phyloP scores from a whole-genome alignment of 192 early-diverging fungal species.

The Umbelopsis ramanniana region DNA sequence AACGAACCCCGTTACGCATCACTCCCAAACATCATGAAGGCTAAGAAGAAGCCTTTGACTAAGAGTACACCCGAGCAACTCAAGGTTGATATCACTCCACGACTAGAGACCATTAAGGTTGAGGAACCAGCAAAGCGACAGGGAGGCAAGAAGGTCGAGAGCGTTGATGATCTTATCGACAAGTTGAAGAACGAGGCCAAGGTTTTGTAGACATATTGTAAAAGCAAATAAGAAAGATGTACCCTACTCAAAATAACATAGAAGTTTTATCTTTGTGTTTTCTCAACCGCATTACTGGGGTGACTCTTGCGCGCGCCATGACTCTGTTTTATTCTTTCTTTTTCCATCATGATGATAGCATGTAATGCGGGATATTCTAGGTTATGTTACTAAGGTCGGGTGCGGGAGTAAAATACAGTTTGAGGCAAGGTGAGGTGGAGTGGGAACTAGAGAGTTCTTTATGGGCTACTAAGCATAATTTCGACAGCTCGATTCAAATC shows the following conservation, averaged over 20 bases:
- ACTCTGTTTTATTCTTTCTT: background rate
- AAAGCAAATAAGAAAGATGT: background rate
- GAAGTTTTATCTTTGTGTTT: background rate
- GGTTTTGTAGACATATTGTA: slow-evolving; percentile 58
- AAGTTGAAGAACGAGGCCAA: slow-evolving; percentile 87
- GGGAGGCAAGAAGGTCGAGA: slow-evolving; percentile 89
- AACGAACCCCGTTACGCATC: slow-evolving; percentile 97
- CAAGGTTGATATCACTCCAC: slow-evolving; percentile 82
- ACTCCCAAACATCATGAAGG: slow-evolving; percentile 98
- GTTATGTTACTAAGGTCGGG: background rate
- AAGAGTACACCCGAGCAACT: slow-evolving; percentile 79
- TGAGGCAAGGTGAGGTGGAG: background rate
- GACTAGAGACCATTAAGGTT: slow-evolving; percentile 88
- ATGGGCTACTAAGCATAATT: slow-evolving; percentile 35
- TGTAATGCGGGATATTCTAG: background rate
- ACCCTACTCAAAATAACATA: background rate
- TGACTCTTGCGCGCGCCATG: background rate
- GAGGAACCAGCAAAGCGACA: slow-evolving; percentile 91
- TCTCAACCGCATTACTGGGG: background rate
- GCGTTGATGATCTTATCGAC: slow-evolving; percentile 90
- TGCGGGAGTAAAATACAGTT: slow-evolving; percentile 5
- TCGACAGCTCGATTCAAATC: slow-evolving; percentile 63
- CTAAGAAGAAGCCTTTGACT: slow-evolving; percentile 96
- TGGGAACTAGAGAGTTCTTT: background rate
- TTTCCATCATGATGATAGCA: background rate